phyloP scores from a whole-genome alignment of 371 early-diverging fungal species.

The Lichtheimia ornata region DNA sequence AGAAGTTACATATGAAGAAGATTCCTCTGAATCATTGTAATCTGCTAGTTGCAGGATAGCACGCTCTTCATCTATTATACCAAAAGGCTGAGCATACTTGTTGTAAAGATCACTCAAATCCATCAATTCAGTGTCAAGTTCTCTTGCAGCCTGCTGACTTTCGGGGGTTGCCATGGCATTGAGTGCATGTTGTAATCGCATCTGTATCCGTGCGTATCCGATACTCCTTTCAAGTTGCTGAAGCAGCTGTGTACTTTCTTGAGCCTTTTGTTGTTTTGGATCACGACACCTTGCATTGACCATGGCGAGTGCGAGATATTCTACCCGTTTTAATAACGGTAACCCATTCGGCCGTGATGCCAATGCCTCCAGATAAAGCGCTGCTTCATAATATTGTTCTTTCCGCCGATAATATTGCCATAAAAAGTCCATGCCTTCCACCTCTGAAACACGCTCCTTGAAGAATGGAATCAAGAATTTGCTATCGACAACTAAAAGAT shows the following conservation, averaged over 20 bases:
- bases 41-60: too few species aligned
- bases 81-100: slow-evolving; percentile 8
- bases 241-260: slow-evolving; percentile 18
- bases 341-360: slow-evolving; percentile 46
- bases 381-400: slow-evolving; percentile 66
- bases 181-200: slow-evolving; percentile 15
- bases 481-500: slow-evolving; percentile 38
- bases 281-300: slow-evolving; percentile 68
- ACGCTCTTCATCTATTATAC: slow-evolving; percentile 7
- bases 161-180: slow-evolving; percentile 2
- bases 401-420: slow-evolving; percentile 76
- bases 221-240: slow-evolving; percentile 18
- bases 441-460: slow-evolving; percentile 45
- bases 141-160: slow-evolving; percentile 8
- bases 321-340: slow-evolving; percentile 55
- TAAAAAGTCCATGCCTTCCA: slow-evolving; percentile 64
- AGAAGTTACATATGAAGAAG: too few species aligned
- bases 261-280: slow-evolving; percentile 10
- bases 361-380: slow-evolving; percentile 62
- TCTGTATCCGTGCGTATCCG: slow-evolving; percentile 15
- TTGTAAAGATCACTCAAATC: slow-evolving; percentile 6
- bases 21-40: too few species aligned
- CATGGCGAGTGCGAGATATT: slow-evolving; percentile 72
- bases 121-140: slow-evolving; percentile 7
- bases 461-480: slow-evolving; percentile 73